Evolutionary conservation across 2,329 filamentous ascomycete species (phyloP).

Genomic region (Exophiala aquamarina): DNA sequence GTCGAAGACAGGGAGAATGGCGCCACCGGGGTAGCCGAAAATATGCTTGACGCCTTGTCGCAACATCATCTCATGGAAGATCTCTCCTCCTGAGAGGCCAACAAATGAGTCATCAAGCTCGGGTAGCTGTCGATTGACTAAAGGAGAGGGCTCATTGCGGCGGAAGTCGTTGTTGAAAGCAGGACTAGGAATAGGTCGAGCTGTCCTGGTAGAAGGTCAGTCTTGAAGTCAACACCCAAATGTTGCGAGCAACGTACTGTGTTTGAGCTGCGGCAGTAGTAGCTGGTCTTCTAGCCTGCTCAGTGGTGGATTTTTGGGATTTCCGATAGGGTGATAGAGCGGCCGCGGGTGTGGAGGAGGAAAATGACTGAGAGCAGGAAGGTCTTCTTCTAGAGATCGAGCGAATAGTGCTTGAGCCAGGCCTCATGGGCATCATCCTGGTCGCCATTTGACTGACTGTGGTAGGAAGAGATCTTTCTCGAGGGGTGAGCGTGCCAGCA

Average conservation of each 20-base stretch:
- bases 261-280: slow-evolving; percentile 52
- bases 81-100: slow-evolving; percentile 91
- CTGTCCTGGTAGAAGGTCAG: slow-evolving; percentile 43
- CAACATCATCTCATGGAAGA: slow-evolving; percentile 99
- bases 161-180: slow-evolving; percentile 55
- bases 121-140: slow-evolving; percentile 59
- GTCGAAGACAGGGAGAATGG: slow-evolving; percentile 96
- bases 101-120: slow-evolving; percentile 90
- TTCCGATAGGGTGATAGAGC: slow-evolving; percentile 48
- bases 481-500: not conserved
- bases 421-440: slow-evolving; percentile 51
- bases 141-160: slow-evolving; percentile 66
- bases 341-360: slow-evolving; percentile 41
- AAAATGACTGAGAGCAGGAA: slow-evolving; percentile 45
- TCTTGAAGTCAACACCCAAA: slow-evolving; percentile 20
- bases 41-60: slow-evolving; percentile 88
- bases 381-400: slow-evolving; percentile 45
- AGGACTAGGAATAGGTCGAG: slow-evolving; percentile 63
- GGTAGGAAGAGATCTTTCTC: not conserved
- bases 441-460: slow-evolving; percentile 25
- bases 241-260: slow-evolving; percentile 48
- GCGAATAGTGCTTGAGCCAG: slow-evolving; percentile 50
- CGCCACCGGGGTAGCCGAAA: slow-evolving; percentile 91
- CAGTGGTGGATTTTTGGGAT: slow-evolving; percentile 34
- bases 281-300: slow-evolving; percentile 42